Evolutionary conservation across 495 filamentous ascomycete species (phyloP).

Genomic region (Trichoderma parareesei): DNA sequence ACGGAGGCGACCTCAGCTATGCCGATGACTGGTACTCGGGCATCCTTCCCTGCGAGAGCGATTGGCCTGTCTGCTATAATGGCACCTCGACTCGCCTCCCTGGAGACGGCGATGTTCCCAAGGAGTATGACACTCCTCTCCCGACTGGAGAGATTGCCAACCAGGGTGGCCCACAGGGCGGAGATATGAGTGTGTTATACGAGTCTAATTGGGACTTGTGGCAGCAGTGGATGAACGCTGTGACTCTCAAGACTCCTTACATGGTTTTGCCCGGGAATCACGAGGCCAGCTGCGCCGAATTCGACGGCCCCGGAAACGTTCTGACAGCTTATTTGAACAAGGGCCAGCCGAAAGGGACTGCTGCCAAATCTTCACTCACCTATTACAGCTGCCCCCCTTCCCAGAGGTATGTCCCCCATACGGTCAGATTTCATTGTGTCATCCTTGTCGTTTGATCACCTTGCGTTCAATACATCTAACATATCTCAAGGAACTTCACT

Average conservation of each 20-base stretch:
- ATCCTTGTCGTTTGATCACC: no score
- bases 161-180: slow-evolving; percentile 40
- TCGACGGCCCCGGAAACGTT: slow-evolving; percentile 39
- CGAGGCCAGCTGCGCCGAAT: slow-evolving; percentile 30
- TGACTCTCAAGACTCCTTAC: slow-evolving; percentile 25
- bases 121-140: slow-evolving; percentile 35
- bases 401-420: slow-evolving; percentile 21
- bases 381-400: slow-evolving; percentile 39
- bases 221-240: slow-evolving; percentile 34
- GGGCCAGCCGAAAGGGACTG: slow-evolving; percentile 23
- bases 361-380: slow-evolving; percentile 26
- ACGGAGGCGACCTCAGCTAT: slow-evolving; percentile 43
- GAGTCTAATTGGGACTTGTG: slow-evolving; percentile 44
- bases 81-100: slow-evolving; percentile 36
- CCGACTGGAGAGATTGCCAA: slow-evolving; percentile 39
- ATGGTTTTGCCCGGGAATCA: slow-evolving; percentile 31
- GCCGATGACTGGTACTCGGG: slow-evolving; percentile 45
- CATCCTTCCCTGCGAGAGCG: slow-evolving; percentile 38
- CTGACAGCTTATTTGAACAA: slow-evolving; percentile 40
- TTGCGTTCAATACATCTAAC: background rate
- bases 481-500: slow-evolving; percentile 23
- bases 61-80: slow-evolving; percentile 49
- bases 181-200: slow-evolving; percentile 44
- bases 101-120: slow-evolving; percentile 23
- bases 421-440: background rate